A percentile compares a stretch with the other conserved stretches of the same genome.
Evolutionary conservation across 176 grass and related monocot genomes (phyloP).

Genomic region (Miscanthus lutarioriparius): DNA sequence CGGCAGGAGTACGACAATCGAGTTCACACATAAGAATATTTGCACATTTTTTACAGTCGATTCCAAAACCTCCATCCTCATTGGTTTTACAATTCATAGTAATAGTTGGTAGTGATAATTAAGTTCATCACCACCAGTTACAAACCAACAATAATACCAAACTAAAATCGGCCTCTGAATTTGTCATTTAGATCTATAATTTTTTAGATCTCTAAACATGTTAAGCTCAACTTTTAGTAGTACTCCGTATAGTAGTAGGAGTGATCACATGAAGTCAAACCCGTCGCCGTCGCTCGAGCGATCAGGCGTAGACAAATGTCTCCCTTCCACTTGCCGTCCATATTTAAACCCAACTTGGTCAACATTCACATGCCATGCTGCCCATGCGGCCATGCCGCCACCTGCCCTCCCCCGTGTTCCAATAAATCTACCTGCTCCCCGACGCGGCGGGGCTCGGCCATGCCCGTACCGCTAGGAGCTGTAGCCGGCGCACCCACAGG

Average conservation of each 20-base stretch:
- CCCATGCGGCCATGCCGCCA: background rate
- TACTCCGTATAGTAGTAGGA: too few relatives aligned
- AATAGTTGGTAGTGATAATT: too few relatives aligned
- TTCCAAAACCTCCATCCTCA: background rate
- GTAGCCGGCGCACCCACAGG: background rate
- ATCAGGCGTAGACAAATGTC: background rate
- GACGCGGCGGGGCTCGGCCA: background rate
- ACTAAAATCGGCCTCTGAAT: too few relatives aligned
- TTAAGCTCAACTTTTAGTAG: background rate
- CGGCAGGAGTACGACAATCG: background rate
- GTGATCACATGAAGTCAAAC: background rate
- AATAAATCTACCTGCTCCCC: slow-evolving; percentile 30
- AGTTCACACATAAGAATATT: background rate
- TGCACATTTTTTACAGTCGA: background rate
- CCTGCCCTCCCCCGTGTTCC: background rate
- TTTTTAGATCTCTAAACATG: background rate
- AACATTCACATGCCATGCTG: slow-evolving; percentile 22
- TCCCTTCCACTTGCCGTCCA: background rate
- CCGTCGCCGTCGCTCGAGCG: background rate
- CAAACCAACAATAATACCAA: background rate
- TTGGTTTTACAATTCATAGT: background rate
- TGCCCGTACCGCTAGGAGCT: slow-evolving; percentile 12
- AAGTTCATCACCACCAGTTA: background rate
- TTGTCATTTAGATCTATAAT: too few relatives aligned
- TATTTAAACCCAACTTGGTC: slow-evolving; percentile 34